Base-by-base conservation (phyloP, 805 yeast species). In the Candida wancherniae region DNA sequence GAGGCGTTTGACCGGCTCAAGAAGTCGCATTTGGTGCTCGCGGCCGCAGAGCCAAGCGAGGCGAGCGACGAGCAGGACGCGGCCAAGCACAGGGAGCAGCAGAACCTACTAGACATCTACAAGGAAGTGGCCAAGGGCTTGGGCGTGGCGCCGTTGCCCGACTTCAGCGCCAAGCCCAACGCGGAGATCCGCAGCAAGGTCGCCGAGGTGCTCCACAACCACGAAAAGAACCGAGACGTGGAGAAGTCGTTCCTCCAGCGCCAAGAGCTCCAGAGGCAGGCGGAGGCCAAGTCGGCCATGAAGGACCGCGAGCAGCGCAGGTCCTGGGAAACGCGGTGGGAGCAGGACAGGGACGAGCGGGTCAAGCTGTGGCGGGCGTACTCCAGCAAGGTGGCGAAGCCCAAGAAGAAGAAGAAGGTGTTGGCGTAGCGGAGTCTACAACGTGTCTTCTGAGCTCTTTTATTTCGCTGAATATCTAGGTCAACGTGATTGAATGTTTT, bases 361-460 rank as follows among this genome's bases (percentile, higher is more conserved):
- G 84, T 80, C 5, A 50, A 55, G 6, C 74, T 63, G 45, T 80
- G 87, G 87, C 54, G 85, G 31, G 50, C 46, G 6, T 80, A 69
- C 48, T 50, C 61, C 9, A 53, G 58, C 20, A 65, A 66, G 34
- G 51, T 59, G 10, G 67, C 60, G 18, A 69, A 68, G 48, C 73
- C 71, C 53, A 69, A 65, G 49, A 63, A 57, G 45, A 71, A 54
- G 37, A 50, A 61, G 53, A 50, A 48, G 31, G 71, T 71, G 1
- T 48, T 74, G 32, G 76, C 65, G 7, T 60, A 39, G n/a, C n/a
- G n/a, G n/a, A n/a, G n/a, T n/a, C n/a, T n/a, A n/a, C n/a, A n/a
- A n/a, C n/a, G n/a, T n/a, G n/a, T n/a, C n/a, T n/a, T 13, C 9
- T 19, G 9, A 8, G 9, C 10, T n/a, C 13, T 12, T 12, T 8